A percentile compares a stretch with the other conserved stretches of the same genome.
Conservation (phyloP, 345 rosid genomes). For the Ceriops zippeliana region DNA sequence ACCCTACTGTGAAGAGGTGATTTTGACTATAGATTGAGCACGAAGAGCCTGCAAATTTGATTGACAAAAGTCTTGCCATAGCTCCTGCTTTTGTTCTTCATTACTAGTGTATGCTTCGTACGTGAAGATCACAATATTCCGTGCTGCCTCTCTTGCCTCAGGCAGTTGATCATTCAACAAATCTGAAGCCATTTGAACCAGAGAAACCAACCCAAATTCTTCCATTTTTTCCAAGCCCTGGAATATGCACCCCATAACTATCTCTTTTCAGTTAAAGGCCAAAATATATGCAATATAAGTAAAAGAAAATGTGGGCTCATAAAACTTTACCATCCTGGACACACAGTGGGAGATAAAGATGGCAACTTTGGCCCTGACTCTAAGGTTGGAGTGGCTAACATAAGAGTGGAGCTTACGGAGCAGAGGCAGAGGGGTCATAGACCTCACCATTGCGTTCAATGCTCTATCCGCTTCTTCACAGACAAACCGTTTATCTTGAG, state of each 20-base stretch:
- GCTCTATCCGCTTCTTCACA: slow-evolving; percentile 88
- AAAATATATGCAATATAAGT: neutral
- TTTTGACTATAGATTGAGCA: slow-evolving; percentile 66
- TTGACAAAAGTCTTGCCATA: slow-evolving; percentile 79
- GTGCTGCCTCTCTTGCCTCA: slow-evolving; percentile 89
- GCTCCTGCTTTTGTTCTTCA: slow-evolving; percentile 55
- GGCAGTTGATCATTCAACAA: slow-evolving; percentile 76
- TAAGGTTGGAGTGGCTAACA: slow-evolving; percentile 57
- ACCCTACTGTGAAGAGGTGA: slow-evolving; percentile 21
- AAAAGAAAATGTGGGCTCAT: neutral
- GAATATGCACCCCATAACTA: neutral
- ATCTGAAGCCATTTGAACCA: slow-evolving; percentile 57
- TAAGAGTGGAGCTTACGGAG: slow-evolving; percentile 51
- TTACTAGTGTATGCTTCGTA: slow-evolving; percentile 39
- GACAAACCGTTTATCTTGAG: slow-evolving; percentile 86
- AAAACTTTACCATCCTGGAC: slow-evolving; percentile 54
- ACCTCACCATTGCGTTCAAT: slow-evolving; percentile 48
- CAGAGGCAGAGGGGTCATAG: slow-evolving; percentile 52
- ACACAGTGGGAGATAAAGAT: slow-evolving; percentile 54
- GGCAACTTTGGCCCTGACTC: slow-evolving; percentile 81
- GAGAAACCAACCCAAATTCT: slow-evolving; percentile 51
- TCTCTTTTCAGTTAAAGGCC: neutral
- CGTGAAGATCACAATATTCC: slow-evolving; percentile 46
- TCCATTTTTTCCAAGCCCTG: slow-evolving; percentile 59
- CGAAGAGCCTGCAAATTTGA: slow-evolving; percentile 48